Conservation (phyloP, 768 basidiomycete genomes). For the Lyophyllum decastes region DNA sequence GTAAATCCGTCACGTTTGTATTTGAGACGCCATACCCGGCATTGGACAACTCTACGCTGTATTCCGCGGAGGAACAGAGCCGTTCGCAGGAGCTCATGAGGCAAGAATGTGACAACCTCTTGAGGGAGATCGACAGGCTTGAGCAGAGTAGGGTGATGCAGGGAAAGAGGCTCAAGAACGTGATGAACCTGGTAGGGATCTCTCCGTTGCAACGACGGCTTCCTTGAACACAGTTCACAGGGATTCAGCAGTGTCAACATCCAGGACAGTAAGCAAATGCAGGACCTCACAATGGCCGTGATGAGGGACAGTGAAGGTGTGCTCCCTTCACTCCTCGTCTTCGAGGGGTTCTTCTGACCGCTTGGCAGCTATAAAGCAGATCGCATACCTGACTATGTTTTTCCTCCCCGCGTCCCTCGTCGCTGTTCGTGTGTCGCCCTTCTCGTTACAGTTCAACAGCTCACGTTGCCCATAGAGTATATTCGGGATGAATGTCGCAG, state of each 20-base stretch:
- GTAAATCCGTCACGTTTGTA: constrained; percentile 52
- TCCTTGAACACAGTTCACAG: constrained; percentile 21
- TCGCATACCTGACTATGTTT: constrained; percentile 61
- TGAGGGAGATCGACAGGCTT: constrained; percentile 51
- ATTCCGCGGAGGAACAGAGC: constrained; percentile 13
- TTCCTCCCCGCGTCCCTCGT: constrained; percentile 59
- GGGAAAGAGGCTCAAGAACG: constrained; percentile 47
- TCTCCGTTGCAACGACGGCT: background rate
- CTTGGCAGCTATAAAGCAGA: constrained; percentile 46
- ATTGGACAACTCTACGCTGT: constrained; percentile 26
- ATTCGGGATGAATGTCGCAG: constrained; percentile 59
- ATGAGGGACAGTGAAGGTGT: constrained; percentile 43
- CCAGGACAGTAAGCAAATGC: constrained; percentile 45
- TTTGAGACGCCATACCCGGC: constrained; percentile 49
- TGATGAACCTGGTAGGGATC: constrained; percentile 45
- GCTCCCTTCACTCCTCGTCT: background rate
- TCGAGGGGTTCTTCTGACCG: background rate
- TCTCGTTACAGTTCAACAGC: background rate
- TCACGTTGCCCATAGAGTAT: constrained; percentile 33
- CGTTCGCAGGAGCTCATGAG: constrained; percentile 29
- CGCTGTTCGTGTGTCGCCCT: constrained; percentile 31
- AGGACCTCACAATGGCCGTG: constrained; percentile 39
- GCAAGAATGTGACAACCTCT: constrained; percentile 47
- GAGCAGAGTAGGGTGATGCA: constrained; percentile 42
- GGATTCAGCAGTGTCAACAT: constrained; percentile 51